Conservation (phyloP, 78 protist species). For the Guillardia theta region DNA sequence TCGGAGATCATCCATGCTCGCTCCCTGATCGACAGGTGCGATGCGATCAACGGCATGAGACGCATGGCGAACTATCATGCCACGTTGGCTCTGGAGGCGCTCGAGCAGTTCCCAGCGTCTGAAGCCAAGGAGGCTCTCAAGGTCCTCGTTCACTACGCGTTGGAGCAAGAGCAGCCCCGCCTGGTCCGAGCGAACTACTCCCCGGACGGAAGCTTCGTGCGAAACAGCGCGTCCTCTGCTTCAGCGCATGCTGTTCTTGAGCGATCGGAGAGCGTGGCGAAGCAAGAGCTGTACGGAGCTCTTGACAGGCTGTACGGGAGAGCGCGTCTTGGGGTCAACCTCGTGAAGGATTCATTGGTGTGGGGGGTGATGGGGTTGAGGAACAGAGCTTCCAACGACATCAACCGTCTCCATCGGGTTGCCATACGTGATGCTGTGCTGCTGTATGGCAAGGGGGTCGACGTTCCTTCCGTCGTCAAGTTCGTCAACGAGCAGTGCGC, state of each 20-base stretch:
- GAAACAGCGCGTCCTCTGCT: not conserved
- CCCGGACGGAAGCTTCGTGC: not conserved
- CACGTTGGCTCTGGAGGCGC: not conserved
- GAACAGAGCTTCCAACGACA: not conserved
- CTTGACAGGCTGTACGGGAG: not conserved
- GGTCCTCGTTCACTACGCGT: not conserved
- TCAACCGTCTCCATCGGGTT: not conserved
- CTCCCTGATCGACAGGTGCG: slow-evolving; percentile 32
- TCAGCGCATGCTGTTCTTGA: not conserved
- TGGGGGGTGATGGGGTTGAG: not conserved
- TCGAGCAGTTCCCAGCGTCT: not conserved
- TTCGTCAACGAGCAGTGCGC: slow-evolving; percentile 22
- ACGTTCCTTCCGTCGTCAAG: not conserved
- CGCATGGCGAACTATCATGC: not conserved
- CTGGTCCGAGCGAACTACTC: not conserved
- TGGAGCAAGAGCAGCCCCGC: slow-evolving; percentile 5
- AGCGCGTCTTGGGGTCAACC: not conserved
- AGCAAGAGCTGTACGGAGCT: not conserved
- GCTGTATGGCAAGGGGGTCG: slow-evolving; percentile 1
- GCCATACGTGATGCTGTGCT: not conserved
- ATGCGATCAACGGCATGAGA: not conserved
- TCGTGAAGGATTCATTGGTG: not conserved
- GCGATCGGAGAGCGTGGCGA: not conserved
- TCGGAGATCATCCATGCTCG: slow-evolving; percentile 27
- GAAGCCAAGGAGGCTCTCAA: not conserved